A percentile compares a stretch with the other conserved stretches of the same genome.
Conservation (phyloP, 257 asterid species). For the Jaltomata sinuosa region DNA sequence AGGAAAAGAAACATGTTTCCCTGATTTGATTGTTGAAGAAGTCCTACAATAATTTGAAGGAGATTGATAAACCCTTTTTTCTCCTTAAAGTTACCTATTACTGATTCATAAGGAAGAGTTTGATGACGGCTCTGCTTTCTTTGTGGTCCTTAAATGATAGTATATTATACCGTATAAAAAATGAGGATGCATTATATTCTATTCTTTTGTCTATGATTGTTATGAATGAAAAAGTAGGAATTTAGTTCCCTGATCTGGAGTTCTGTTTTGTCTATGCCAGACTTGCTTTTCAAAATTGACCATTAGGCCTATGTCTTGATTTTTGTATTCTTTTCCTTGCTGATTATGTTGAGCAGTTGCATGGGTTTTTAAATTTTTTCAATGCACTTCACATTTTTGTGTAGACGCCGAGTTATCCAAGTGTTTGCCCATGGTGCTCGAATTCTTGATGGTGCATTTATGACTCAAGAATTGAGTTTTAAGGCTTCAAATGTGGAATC, state of each 20-base stretch:
- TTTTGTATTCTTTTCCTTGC: neutral
- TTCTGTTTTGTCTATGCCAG: neutral
- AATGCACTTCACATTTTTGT: conserved; percentile 9
- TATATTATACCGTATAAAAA: neutral
- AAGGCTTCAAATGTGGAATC: conserved; percentile 61
- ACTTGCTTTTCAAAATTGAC: neutral
- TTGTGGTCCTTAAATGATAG: neutral
- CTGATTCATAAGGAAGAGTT: neutral
- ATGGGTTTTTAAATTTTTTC: too few species aligned
- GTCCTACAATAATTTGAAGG: neutral
- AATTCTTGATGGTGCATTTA: conserved; percentile 91
- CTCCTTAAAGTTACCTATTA: neutral
- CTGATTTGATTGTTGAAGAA: neutral
- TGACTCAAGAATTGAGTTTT: conserved; percentile 93
- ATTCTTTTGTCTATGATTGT: neutral
- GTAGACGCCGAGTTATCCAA: conserved; percentile 95
- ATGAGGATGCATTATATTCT: neutral
- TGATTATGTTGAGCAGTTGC: neutral
- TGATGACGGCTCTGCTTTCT: neutral
- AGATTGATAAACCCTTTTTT: neutral
- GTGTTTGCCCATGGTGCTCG: conserved; percentile 90
- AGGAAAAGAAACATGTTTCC: neutral
- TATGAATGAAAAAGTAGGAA: neutral
- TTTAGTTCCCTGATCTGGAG: neutral
- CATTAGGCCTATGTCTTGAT: neutral